Percentiles rank a stretch among this genome's conserved stretches.
Evolutionary conservation across 2,329 filamentous ascomycete genomes (phyloP).

Genomic region (Diaporthe citrichinensis): DNA sequence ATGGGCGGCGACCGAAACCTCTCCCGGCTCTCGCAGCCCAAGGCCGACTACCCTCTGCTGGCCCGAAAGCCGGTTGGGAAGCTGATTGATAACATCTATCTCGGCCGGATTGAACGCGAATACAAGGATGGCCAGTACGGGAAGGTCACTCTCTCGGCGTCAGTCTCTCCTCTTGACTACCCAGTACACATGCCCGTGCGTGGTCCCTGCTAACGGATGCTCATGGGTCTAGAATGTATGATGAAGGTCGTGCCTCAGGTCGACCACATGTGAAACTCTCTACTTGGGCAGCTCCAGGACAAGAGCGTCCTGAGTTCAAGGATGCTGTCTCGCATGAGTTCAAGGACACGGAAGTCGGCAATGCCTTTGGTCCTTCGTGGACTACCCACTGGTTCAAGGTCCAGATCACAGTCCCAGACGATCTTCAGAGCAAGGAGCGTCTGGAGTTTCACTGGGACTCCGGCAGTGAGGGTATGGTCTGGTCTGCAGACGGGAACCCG

Average conservation of each 20-base stretch:
- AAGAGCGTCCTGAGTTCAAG: constrained; percentile 86
- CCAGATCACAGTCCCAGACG: constrained; percentile 80
- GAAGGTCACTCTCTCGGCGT: constrained; percentile 73
- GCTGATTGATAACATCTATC: constrained; percentile 88
- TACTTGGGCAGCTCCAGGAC: constrained; percentile 86
- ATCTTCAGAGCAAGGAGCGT: constrained; percentile 81
- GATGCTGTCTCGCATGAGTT: constrained; percentile 85
- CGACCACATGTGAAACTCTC: constrained; percentile 85
- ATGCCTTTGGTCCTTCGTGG: constrained; percentile 93
- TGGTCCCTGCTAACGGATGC: background rate
- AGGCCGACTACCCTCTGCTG: constrained; percentile 66
- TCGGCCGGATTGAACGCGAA: constrained; percentile 85
- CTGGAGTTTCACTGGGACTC: constrained; percentile 98
- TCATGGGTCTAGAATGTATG: constrained; percentile 71
- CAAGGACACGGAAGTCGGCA: constrained; percentile 79
- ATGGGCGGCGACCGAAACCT: constrained; percentile 65
- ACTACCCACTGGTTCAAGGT: constrained; percentile 98
- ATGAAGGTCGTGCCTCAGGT: constrained; percentile 77
- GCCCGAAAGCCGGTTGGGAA: constrained; percentile 75
- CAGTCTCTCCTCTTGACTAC: constrained; percentile 43
- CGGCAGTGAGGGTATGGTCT: constrained; percentile 94
- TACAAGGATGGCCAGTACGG: constrained; percentile 84
- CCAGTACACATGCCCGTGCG: constrained; percentile 37
- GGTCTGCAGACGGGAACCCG: constrained; percentile 90
- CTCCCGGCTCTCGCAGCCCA: constrained; percentile 57